These are phyloP conservation scores for Fusarium agapanthi DNA, from an alignment of 2,329 filamentous ascomycete species.

Conservation along the genomic window DNA sequence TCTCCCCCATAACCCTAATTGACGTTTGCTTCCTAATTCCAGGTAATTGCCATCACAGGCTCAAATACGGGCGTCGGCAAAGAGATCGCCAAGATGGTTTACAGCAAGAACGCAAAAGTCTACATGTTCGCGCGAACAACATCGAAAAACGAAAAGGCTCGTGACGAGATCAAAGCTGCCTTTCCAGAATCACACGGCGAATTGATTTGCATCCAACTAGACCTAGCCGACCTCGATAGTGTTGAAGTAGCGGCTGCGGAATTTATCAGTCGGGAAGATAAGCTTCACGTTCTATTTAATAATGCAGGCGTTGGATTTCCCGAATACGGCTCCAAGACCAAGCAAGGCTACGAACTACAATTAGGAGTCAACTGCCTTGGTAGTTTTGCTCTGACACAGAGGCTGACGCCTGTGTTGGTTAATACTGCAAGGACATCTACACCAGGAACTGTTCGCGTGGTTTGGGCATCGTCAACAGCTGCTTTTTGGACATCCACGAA, in stretches of 20 bases:
- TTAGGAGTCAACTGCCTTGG: constrained; percentile 54
- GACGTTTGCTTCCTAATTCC: fast-evolving
- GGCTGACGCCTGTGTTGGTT: constrained; percentile 47
- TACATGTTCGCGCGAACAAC: constrained; percentile 61
- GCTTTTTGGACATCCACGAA: constrained; percentile 12
- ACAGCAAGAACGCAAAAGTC: constrained; percentile 61
- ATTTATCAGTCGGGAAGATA: constrained; percentile 34
- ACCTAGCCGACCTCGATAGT: constrained; percentile 49
- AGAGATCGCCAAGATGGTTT: constrained; percentile 62
- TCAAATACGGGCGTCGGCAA: constrained; percentile 55
- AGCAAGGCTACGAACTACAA: constrained; percentile 53
- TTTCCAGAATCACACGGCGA: constrained; percentile 48
- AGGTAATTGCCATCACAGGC: constrained; percentile 61
- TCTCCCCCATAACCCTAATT: neutral
- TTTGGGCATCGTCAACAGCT: constrained; percentile 46
- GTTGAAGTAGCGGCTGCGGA: constrained; percentile 40
- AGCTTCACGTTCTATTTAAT: constrained; percentile 52
- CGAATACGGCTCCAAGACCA: constrained; percentile 49
- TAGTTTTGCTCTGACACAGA: constrained; percentile 51
- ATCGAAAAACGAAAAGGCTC: constrained; percentile 53
- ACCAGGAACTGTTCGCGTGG: constrained; percentile 40
- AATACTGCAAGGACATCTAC: constrained; percentile 46
- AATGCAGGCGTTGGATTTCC: constrained; percentile 54
- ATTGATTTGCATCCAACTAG: constrained; percentile 53
- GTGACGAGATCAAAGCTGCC: constrained; percentile 51